Evolutionary conservation across 2,329 filamentous ascomycete species (phyloP).

Genomic region (Drechslerella stenobrocha): DNA sequence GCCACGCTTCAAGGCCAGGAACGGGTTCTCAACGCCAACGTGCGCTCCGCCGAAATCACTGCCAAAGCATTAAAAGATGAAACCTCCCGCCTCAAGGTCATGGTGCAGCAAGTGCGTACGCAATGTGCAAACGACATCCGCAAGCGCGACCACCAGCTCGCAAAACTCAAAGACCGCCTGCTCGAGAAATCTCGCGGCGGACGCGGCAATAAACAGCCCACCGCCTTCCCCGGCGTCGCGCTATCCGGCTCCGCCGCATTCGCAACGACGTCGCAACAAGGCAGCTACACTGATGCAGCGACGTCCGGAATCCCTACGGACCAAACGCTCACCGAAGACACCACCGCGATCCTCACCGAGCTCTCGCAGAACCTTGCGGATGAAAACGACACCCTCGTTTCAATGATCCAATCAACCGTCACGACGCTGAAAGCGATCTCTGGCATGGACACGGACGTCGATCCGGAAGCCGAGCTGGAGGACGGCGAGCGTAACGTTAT

Average conservation of each 20-base stretch:
- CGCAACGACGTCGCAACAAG: slow-evolving; percentile 30
- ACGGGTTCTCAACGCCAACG: slow-evolving; percentile 68
- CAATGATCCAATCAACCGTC: slow-evolving; percentile 71
- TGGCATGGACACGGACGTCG: slow-evolving; percentile 59
- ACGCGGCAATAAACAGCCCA: slow-evolving; percentile 59
- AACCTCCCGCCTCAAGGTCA: slow-evolving; percentile 73
- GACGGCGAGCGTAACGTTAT: slow-evolving; percentile 55
- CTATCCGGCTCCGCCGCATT: slow-evolving; percentile 34
- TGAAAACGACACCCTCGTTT: slow-evolving; percentile 83
- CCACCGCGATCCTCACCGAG: slow-evolving; percentile 85
- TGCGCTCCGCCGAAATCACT: slow-evolving; percentile 73
- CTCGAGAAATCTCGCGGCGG: slow-evolving; percentile 66
- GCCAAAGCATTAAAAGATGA: slow-evolving; percentile 82
- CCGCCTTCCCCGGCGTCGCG: slow-evolving; percentile 60
- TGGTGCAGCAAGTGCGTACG: slow-evolving; percentile 78
- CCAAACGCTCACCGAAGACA: slow-evolving; percentile 79
- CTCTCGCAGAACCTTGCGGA: slow-evolving; percentile 81
- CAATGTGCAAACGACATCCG: slow-evolving; percentile 89
- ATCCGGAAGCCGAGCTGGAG: slow-evolving; percentile 51
- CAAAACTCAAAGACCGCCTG: slow-evolving; percentile 84
- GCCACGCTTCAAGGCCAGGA: slow-evolving; percentile 70
- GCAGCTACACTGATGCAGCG: slow-evolving; percentile 55
- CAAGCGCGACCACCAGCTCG: slow-evolving; percentile 85
- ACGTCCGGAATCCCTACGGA: slow-evolving; percentile 63
- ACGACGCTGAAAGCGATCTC: slow-evolving; percentile 71